Percentiles rank a stretch among this genome's conserved stretches.
These are phyloP conservation scores for Solanum hybrid DNA, from an alignment of 305 asterid species.

Conservation along the genomic window DNA sequence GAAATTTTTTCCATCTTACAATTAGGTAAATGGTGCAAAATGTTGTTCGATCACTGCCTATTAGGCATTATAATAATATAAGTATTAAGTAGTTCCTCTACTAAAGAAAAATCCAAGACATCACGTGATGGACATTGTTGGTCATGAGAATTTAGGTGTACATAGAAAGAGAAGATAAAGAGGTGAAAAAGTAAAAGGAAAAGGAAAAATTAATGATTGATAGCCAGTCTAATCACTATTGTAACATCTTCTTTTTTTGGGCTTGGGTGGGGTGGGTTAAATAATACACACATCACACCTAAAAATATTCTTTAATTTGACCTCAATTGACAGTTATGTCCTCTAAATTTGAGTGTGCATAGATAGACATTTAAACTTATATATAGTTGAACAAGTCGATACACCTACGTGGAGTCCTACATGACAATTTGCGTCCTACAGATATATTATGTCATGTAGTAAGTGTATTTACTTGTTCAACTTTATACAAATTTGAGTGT, in stretches of 20 bases:
- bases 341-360: background rate
- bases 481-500: no score
- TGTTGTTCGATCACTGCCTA: slow-evolving; percentile 1
- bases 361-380: no score
- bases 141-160: slow-evolving; percentile 11
- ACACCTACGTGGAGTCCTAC: background rate
- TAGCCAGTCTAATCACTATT: slow-evolving; percentile 10
- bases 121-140: slow-evolving; percentile 28
- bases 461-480: background rate
- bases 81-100: slow-evolving; percentile 6
- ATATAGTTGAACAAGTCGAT: no score
- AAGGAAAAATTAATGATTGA: background rate
- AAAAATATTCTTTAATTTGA: no score
- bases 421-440: background rate
- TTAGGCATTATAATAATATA: background rate
- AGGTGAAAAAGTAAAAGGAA: background rate
- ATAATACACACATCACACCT: background rate
- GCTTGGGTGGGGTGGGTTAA: background rate
- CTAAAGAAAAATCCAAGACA: slow-evolving; percentile 9
- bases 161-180: background rate
- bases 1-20: background rate
- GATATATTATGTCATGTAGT: no score
- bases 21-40: background rate
- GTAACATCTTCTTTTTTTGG: background rate
- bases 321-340: no score